phyloP scores from a whole-genome alignment of 2,329 filamentous ascomycete genomes.

The Stagonosporopsis tanaceti region DNA sequence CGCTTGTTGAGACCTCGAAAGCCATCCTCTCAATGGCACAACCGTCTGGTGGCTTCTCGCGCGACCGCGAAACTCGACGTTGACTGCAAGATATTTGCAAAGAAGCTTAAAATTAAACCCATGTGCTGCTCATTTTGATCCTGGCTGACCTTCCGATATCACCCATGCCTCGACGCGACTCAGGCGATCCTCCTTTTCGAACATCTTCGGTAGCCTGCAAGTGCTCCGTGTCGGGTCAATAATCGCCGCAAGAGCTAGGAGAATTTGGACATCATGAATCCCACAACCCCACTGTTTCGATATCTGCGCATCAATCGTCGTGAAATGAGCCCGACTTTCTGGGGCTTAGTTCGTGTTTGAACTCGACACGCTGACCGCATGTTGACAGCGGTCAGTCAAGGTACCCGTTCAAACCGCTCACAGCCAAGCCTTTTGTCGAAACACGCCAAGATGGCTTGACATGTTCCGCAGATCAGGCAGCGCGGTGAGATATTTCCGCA shows the following conservation, averaged over 20 bases:
- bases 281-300: slow-evolving; percentile 9
- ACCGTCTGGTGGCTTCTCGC: not conserved
- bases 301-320: slow-evolving; percentile 2
- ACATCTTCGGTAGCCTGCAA: not conserved
- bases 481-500: not conserved
- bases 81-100: not conserved
- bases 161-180: not conserved
- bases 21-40: not conserved
- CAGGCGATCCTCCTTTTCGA: slow-evolving; percentile 11
- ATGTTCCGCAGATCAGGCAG: slow-evolving; percentile 4
- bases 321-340: slow-evolving; percentile 3
- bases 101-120: not conserved
- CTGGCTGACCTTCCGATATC: not conserved
- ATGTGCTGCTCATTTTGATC: not conserved
- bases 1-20: not conserved
- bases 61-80: no score
- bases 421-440: slow-evolving; percentile 18
- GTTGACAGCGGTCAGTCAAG: slow-evolving; percentile 12
- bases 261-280: slow-evolving; percentile 5
- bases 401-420: not conserved
- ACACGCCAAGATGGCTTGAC: slow-evolving; percentile 19
- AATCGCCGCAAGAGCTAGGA: slow-evolving; percentile 20
- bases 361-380: not conserved
- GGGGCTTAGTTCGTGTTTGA: not conserved
- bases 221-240: slow-evolving; percentile 7